phyloP scores from a whole-genome alignment of 2,329 filamentous ascomycete species.

The Didymosphaeria variabile region DNA sequence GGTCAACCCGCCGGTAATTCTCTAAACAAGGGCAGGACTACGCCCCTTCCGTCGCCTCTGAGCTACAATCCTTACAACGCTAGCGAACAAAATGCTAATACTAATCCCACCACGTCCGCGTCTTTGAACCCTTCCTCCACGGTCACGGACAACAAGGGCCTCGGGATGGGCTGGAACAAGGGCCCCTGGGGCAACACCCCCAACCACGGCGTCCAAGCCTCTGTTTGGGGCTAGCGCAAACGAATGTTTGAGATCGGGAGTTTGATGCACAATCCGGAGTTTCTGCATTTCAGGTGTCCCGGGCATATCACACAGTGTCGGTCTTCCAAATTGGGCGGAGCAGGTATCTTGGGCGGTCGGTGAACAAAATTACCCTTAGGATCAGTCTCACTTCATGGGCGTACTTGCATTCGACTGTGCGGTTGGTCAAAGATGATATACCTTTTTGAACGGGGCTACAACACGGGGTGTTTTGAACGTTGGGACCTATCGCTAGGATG shows the following conservation, averaged over 20 bases:
- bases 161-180: slow-evolving; percentile 72
- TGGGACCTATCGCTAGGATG: slow-evolving; percentile 10
- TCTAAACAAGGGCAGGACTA: slow-evolving; percentile 84
- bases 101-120: slow-evolving; percentile 60
- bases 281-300: slow-evolving; percentile 55
- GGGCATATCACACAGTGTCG: slow-evolving; percentile 47
- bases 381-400: slow-evolving; percentile 40
- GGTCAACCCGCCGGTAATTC: slow-evolving; percentile 66
- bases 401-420: slow-evolving; percentile 41
- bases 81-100: slow-evolving; percentile 60
- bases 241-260: slow-evolving; percentile 41
- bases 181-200: slow-evolving; percentile 82
- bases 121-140: slow-evolving; percentile 65
- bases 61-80: slow-evolving; percentile 70
- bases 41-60: slow-evolving; percentile 88
- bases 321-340: slow-evolving; percentile 49
- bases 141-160: slow-evolving; percentile 56
- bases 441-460: slow-evolving; percentile 39
- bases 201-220: slow-evolving; percentile 82
- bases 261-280: slow-evolving; percentile 53
- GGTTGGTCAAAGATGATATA: slow-evolving; percentile 37
- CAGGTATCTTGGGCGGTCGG: slow-evolving; percentile 44
- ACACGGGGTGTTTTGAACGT: slow-evolving; percentile 39
- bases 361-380: slow-evolving; percentile 42
- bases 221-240: slow-evolving; percentile 84